Evolutionary conservation across 2,329 filamentous ascomycete species (phyloP).

Genomic region (Hortaea sp.): DNA sequence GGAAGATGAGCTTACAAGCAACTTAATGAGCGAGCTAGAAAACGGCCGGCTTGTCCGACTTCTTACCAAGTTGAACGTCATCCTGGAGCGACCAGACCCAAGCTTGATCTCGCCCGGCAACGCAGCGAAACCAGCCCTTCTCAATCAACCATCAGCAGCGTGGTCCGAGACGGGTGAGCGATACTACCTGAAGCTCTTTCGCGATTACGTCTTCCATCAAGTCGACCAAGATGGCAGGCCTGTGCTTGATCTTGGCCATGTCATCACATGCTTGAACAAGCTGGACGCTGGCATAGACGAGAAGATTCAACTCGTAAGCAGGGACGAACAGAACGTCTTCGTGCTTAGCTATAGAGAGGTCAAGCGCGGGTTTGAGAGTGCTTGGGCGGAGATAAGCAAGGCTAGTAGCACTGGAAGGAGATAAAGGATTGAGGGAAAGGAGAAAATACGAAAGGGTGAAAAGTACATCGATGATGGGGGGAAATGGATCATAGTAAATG

Average conservation of each 20-base stretch:
- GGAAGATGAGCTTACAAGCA: constrained; percentile 62
- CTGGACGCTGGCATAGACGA: constrained; percentile 85
- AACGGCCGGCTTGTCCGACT: constrained; percentile 78
- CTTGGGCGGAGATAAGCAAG: constrained; percentile 46
- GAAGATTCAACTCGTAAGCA: constrained; percentile 71
- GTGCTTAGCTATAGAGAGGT: constrained; percentile 86
- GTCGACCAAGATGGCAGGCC: constrained; percentile 77
- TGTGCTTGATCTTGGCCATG: constrained; percentile 77
- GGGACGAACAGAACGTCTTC: constrained; percentile 83
- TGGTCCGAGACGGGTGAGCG: constrained; percentile 93
- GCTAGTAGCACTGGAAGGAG: constrained; percentile 6
- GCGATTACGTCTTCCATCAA: constrained; percentile 95
- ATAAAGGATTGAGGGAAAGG: neutral
- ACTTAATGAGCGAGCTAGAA: constrained; percentile 72
- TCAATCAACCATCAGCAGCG: constrained; percentile 23
- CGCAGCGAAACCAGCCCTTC: constrained; percentile 14
- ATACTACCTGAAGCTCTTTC: constrained; percentile 87
- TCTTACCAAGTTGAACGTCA: constrained; percentile 69
- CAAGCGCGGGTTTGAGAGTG: constrained; percentile 53
- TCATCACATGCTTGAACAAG: constrained; percentile 79
- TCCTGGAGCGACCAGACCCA: constrained; percentile 77
- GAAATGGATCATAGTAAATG: neutral
- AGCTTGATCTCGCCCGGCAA: constrained; percentile 33
- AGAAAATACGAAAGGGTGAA: neutral
- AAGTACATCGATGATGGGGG: neutral